Percentiles rank a stretch among this genome's conserved stretches.
phyloP scores from a whole-genome alignment of 2,329 filamentous ascomycete species.

The Colletotrichum higginsianum region DNA sequence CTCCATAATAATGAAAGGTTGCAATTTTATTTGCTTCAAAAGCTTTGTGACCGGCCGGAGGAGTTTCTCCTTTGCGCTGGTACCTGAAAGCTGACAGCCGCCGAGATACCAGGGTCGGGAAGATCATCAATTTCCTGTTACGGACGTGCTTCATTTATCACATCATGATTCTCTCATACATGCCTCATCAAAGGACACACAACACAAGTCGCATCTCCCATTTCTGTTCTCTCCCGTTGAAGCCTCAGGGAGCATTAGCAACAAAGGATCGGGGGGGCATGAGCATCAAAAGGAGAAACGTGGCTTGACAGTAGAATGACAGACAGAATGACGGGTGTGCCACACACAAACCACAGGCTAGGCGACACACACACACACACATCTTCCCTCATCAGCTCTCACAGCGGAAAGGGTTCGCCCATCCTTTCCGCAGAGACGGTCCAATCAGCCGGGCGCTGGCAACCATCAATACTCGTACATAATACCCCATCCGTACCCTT shows the following conservation, averaged over 20 bases:
- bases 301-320: not conserved
- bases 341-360: not conserved
- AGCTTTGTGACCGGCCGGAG: not conserved
- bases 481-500: not conserved
- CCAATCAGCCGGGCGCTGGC: slow-evolving; percentile 20
- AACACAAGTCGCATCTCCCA: not conserved
- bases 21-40: not conserved
- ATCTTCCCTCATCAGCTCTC: not conserved
- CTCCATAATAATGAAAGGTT: not conserved
- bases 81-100: not conserved
- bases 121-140: too few relatives aligned
- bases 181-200: not conserved
- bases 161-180: not conserved
- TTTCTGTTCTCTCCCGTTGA: not conserved
- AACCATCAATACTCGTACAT: not conserved
- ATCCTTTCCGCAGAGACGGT: slow-evolving; percentile 13
- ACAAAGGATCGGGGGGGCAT: not conserved
- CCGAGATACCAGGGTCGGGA: not conserved
- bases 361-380: not conserved
- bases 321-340: not conserved
- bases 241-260: too few relatives aligned
- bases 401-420: not conserved
- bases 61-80: not conserved
- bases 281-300: not conserved
- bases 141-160: too few relatives aligned